These are phyloP conservation scores for Solanum phureja DNA, from an alignment of 257 asterid genomes.

Conservation along the genomic window DNA sequence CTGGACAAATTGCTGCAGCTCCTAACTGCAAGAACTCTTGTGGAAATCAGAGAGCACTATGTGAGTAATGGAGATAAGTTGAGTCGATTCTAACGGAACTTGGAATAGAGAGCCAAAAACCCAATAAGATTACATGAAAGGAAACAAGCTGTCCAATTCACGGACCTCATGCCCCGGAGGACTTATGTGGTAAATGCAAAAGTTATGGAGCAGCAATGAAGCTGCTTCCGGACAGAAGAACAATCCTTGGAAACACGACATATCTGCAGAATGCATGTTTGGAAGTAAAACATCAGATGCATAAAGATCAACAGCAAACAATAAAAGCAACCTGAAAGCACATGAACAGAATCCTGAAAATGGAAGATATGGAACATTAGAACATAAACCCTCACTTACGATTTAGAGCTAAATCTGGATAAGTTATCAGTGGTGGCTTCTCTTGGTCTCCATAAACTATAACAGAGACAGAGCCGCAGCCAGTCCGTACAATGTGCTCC, in stretches of 20 bases:
- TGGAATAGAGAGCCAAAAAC: neutral
- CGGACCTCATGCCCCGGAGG: conserved; percentile 47
- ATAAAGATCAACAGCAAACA: neutral
- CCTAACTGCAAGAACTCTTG: conserved; percentile 94
- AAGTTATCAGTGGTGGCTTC: conserved; percentile 87
- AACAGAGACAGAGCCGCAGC: conserved; percentile 74
- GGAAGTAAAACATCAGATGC: neutral
- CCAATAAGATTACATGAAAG: neutral
- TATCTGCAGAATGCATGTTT: conserved; percentile 33
- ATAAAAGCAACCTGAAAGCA: neutral
- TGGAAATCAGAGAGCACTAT: conserved; percentile 36
- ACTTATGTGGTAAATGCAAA: conserved; percentile 35
- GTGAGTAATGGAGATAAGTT: conserved; percentile 31
- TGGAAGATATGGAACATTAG: neutral
- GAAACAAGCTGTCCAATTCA: conserved; percentile 1
- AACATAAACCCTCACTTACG: conserved; percentile 40
- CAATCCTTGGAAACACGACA: conserved; percentile 80
- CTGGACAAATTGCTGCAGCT: conserved; percentile 71
- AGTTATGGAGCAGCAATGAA: conserved; percentile 28
- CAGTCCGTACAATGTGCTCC: conserved; percentile 75
- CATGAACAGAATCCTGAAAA: neutral
- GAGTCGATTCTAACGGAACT: neutral
- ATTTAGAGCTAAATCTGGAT: conserved; percentile 92
- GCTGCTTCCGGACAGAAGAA: conserved; percentile 44
- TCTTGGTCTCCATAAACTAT: conserved; percentile 83